A percentile compares a stretch with the other conserved stretches of the same genome.
phyloP scores from a whole-genome alignment of 768 basidiomycete species.

The Tricholoma saponaceum region DNA sequence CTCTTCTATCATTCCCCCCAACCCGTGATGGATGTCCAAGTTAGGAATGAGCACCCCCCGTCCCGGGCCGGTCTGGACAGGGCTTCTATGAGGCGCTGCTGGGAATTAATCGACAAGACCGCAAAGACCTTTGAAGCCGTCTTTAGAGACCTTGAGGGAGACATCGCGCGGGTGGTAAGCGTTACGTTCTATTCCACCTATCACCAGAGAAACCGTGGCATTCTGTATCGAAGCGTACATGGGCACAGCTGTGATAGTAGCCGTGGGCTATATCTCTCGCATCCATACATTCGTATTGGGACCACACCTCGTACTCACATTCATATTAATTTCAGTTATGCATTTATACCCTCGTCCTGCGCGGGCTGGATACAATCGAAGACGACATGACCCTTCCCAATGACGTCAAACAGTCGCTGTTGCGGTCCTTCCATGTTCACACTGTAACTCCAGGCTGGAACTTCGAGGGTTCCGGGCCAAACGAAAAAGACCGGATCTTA shows the following conservation, averaged over 20 bases:
- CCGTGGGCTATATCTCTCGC: not conserved
- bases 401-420: constrained; percentile 76
- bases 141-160: constrained; percentile 94
- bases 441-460: constrained; percentile 83
- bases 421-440: constrained; percentile 78
- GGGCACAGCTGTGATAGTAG: too few relatives aligned
- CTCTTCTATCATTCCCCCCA: too few relatives aligned
- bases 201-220: not conserved
- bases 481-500: constrained; percentile 84
- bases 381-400: constrained; percentile 97
- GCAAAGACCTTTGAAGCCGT: constrained; percentile 88
- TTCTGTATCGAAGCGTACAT: too few relatives aligned
- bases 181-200: not conserved
- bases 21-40: constrained; percentile 44
- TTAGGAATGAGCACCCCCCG: constrained; percentile 57
- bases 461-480: constrained; percentile 74
- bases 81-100: constrained; percentile 81
- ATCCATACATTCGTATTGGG: not conserved
- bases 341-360: constrained; percentile 90
- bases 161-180: constrained; percentile 80
- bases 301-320: not conserved
- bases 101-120: constrained; percentile 84
- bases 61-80: constrained; percentile 93
- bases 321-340: constrained; percentile 61
- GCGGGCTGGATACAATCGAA: constrained; percentile 93